Evolutionary conservation across 768 basidiomycete species (phyloP), one percentile per base, ranked within the genome.

Genomic region (Hypsizygus marmoreus): DNA sequence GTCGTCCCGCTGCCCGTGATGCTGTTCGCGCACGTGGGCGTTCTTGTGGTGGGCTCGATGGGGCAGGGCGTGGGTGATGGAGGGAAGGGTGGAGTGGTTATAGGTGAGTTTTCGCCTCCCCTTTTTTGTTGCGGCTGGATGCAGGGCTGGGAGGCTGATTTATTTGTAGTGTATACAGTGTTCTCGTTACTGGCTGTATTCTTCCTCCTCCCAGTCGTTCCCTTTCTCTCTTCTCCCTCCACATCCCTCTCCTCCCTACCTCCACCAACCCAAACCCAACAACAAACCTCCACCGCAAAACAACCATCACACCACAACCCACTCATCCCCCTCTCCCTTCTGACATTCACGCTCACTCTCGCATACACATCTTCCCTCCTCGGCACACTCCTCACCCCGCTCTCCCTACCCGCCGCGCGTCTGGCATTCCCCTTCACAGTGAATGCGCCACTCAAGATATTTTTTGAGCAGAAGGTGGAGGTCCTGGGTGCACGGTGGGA

Each of bases 51-150:
- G 4, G 67, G 63, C 17, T 70, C 78, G 2, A 58, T 77, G 52
- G 61, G 69, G 17, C 84, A 89, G 60, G 84, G 83, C 0, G 60
- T 86, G 5, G 69, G 71, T 0, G 87, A 90, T 52, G 88, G 87
- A 11, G 80, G 74, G 24, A 70, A 68, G 44, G 69, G 81, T 2
- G n/a, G n/a, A n/a, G n/a, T 50, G 57, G 12, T 51, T 59, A 13
- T 75, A 84, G 86, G 55, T 65, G 77, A 70, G 17, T 45, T 29
- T 29, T 29, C n/a, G 48, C n/a, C n/a, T 20, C 10, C 29, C 25
- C 9, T 13, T 7, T 14, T 20, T 12, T 4, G 33, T 6, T 46
- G 6, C 19, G 30, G 14, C 10, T 38, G 43, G 8, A 52, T 45
- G 41, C 36, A 14, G 11, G 20, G 25, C 29, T 35, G 9, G 34